Conservation (phyloP, 805 yeast species). For the Schwanniomyces yamadae region DNA sequence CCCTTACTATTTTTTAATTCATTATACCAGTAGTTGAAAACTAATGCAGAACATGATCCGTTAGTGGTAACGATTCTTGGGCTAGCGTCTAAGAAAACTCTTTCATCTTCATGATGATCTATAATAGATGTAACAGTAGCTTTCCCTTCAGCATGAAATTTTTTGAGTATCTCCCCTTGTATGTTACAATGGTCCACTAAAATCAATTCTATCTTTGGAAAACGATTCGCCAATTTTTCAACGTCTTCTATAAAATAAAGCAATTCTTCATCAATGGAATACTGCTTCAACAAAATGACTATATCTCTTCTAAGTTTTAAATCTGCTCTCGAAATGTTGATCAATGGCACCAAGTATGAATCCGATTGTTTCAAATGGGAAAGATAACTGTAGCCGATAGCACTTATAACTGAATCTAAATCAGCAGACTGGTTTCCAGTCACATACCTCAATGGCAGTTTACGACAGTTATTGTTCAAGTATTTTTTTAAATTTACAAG, state of each 20-base stretch:
- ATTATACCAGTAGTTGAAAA: constrained; percentile 59
- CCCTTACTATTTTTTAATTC: constrained; percentile 14
- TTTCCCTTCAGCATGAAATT: constrained; percentile 20
- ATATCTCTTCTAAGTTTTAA: constrained; percentile 72
- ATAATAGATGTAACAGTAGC: constrained; percentile 51
- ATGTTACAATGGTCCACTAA: constrained; percentile 83
- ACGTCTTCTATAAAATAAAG: constrained; percentile 73
- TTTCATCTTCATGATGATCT: constrained; percentile 87
- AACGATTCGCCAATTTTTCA: constrained; percentile 12
- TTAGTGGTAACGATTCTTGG: constrained; percentile 63
- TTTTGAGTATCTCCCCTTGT: constrained; percentile 47
- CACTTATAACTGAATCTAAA: constrained; percentile 80
- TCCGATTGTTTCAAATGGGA: constrained; percentile 31
- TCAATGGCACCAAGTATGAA: constrained; percentile 57
- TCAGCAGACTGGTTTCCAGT: constrained; percentile 87
- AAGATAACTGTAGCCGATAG: constrained; percentile 71
- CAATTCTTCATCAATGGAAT: constrained; percentile 46
- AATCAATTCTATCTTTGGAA: constrained; percentile 39
- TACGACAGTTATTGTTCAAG: constrained; percentile 11
- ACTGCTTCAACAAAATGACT: constrained; percentile 46
- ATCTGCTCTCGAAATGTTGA: constrained; percentile 71
- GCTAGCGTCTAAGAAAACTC: constrained; percentile 40
- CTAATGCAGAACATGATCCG: constrained; percentile 82
- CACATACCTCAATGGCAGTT: constrained; percentile 40
- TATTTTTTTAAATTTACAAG: constrained; percentile 18